Percentiles rank a stretch among this genome's conserved stretches.
These are phyloP conservation scores for Scutellaria baicalensis DNA, from an alignment of 257 asterid species.

Conservation along the genomic window DNA sequence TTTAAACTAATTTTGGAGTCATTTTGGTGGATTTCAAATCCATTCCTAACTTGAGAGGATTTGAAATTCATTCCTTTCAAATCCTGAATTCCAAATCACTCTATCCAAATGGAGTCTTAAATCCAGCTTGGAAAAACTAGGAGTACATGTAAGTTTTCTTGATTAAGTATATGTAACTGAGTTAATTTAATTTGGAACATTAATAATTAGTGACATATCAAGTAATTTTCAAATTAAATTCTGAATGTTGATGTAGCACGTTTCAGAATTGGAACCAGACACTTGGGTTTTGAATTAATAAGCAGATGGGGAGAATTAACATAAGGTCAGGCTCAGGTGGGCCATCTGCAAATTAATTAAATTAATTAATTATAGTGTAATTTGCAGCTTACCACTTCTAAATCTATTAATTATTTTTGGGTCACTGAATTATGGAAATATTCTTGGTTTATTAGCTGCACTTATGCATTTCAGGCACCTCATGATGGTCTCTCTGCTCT, in stretches of 20 bases:
- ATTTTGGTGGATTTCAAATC: too few species aligned
- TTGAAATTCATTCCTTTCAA: too few species aligned
- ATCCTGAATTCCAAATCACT: too few species aligned
- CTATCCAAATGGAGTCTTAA: too few species aligned
- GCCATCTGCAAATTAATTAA: background rate
- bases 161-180: too few species aligned
- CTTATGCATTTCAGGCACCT: slow-evolving; percentile 15
- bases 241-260: background rate
- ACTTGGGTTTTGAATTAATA: background rate
- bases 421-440: slow-evolving; percentile 12
- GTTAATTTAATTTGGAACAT: too few species aligned
- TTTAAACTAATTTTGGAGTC: too few species aligned
- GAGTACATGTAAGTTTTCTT: too few species aligned
- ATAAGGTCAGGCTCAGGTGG: background rate
- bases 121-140: too few species aligned
- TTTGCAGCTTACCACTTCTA: slow-evolving; percentile 3
- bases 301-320: background rate
- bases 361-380: background rate
- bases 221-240: background rate
- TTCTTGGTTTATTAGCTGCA: slow-evolving; percentile 12
- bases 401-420: background rate
- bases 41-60: too few species aligned
- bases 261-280: background rate
- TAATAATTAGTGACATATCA: too few species aligned
- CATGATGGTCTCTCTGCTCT: background rate